Percentiles rank a stretch among this genome's conserved stretches.
These are phyloP conservation scores for Aspergillus ellipticus DNA, from an alignment of 495 filamentous ascomycete genomes.

Conservation along the genomic window DNA sequence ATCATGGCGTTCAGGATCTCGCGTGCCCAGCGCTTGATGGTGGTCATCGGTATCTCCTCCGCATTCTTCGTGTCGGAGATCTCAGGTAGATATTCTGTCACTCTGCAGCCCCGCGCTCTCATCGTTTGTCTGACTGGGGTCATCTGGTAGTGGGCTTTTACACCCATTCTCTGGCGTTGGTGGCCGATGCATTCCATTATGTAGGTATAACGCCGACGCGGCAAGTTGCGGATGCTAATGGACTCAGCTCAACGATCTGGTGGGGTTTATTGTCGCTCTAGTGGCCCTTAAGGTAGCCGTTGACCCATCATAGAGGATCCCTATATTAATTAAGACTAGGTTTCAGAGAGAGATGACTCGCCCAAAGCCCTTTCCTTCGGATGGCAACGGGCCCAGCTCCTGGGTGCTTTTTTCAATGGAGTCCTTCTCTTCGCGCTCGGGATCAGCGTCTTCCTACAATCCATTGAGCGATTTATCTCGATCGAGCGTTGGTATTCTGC, in stretches of 20 bases:
- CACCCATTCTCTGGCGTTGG: constrained; percentile 79
- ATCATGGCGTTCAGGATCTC: constrained; percentile 29
- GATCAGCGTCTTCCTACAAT: constrained; percentile 88
- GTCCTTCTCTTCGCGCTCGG: constrained; percentile 89
- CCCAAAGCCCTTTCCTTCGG: constrained; percentile 45
- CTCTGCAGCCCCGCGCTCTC: not conserved
- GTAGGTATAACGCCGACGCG: constrained; percentile 38
- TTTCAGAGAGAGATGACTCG: constrained; percentile 24
- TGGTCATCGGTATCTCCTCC: constrained; percentile 49
- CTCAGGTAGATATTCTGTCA: constrained; percentile 30
- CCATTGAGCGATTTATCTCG: constrained; percentile 71
- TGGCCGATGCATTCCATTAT: constrained; percentile 95
- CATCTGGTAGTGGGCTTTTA: constrained; percentile 59
- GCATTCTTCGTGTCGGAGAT: constrained; percentile 51
- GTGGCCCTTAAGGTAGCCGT: constrained; percentile 71
- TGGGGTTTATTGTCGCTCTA: constrained; percentile 78
- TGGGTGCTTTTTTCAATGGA: constrained; percentile 88
- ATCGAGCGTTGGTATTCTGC: constrained; percentile 29
- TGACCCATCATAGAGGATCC: not conserved
- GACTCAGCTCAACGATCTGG: constrained; percentile 77
- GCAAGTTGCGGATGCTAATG: not conserved
- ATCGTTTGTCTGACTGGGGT: not conserved
- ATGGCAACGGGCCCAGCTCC: constrained; percentile 83
- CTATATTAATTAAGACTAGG: constrained; percentile 17
- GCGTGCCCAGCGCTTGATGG: constrained; percentile 36